Evolutionary conservation across 495 filamentous ascomycete genomes (phyloP).

Genomic region (Aspergillus saccharolyticus): DNA sequence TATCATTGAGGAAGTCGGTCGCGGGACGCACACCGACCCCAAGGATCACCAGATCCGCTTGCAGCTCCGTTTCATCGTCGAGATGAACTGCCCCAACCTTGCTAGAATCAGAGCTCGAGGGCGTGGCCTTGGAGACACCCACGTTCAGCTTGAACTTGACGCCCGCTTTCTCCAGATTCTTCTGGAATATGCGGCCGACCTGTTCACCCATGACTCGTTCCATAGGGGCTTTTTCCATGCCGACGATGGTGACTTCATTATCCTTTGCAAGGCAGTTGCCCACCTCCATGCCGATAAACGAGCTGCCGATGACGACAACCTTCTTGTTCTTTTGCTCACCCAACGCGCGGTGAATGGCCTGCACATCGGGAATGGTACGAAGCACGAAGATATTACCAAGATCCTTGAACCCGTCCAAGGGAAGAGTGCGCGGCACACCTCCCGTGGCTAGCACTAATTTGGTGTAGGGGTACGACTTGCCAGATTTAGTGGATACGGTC

Average conservation of each 20-base stretch:
- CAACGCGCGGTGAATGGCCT: slow-evolving; percentile 69
- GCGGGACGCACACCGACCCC: slow-evolving; percentile 85
- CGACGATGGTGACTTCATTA: slow-evolving; percentile 84
- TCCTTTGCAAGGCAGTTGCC: slow-evolving; percentile 70
- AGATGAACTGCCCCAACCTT: slow-evolving; percentile 76
- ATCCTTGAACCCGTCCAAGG: slow-evolving; percentile 79
- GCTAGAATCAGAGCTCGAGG: slow-evolving; percentile 56
- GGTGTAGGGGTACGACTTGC: slow-evolving; percentile 66
- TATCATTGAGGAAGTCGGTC: slow-evolving; percentile 79
- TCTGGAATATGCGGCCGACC: slow-evolving; percentile 76
- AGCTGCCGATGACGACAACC: slow-evolving; percentile 83
- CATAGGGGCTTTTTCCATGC: slow-evolving; percentile 81
- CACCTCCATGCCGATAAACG: slow-evolving; percentile 96
- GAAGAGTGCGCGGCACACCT: slow-evolving; percentile 70
- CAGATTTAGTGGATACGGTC: slow-evolving; percentile 65
- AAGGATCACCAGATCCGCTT: slow-evolving; percentile 84
- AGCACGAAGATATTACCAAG: slow-evolving; percentile 82
- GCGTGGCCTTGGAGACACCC: slow-evolving; percentile 71
- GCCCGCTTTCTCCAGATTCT: slow-evolving; percentile 72
- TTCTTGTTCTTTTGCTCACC: slow-evolving; percentile 80
- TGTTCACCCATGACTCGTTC: slow-evolving; percentile 81
- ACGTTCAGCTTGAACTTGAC: slow-evolving; percentile 82
- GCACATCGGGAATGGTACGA: slow-evolving; percentile 65
- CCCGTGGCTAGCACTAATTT: slow-evolving; percentile 90
- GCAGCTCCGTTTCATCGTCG: slow-evolving; percentile 79